These are phyloP conservation scores for Calonectria montana DNA, from an alignment of 2,329 filamentous ascomycete genomes.

Conservation along the genomic window DNA sequence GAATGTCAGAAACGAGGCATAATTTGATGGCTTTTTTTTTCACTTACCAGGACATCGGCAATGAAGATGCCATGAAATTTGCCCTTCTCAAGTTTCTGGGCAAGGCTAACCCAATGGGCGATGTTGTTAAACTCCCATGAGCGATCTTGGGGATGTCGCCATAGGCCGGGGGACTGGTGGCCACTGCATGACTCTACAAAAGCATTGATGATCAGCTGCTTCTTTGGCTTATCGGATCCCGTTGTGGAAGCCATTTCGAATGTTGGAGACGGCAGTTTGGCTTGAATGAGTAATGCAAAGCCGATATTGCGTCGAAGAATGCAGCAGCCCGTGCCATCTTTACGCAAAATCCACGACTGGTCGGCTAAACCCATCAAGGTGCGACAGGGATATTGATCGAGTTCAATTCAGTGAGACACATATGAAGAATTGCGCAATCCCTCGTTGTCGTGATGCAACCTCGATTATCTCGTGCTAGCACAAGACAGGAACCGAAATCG, in stretches of 20 bases:
- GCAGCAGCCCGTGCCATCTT: constrained; percentile 2
- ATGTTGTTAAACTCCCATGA: constrained; percentile 71
- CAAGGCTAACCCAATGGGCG: constrained; percentile 69
- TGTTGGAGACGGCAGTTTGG: neutral
- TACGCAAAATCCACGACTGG: neutral
- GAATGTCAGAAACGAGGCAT: neutral
- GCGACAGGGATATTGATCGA: neutral
- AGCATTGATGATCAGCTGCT: constrained; percentile 56
- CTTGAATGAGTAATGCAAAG: neutral
- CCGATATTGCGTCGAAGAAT: neutral
- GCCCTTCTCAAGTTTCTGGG: constrained; percentile 50
- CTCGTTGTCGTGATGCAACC: constrained; percentile 4
- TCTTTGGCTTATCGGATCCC: constrained; percentile 42
- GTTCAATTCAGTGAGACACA: neutral
- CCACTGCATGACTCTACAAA: constrained; percentile 55
- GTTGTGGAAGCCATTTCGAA: constrained; percentile 6
- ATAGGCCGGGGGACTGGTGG: constrained; percentile 59
- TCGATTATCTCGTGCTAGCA: neutral
- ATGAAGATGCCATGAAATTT: constrained; percentile 76
- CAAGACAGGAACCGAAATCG: neutral
- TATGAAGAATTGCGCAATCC: constrained; percentile 13
- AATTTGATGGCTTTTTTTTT: neutral
- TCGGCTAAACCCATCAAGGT: neutral
- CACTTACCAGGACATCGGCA: constrained; percentile 63
- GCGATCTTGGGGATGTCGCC: constrained; percentile 73